Base-by-base conservation (phyloP, 306 rosid species). In the Prinsepia uniflora region DNA sequence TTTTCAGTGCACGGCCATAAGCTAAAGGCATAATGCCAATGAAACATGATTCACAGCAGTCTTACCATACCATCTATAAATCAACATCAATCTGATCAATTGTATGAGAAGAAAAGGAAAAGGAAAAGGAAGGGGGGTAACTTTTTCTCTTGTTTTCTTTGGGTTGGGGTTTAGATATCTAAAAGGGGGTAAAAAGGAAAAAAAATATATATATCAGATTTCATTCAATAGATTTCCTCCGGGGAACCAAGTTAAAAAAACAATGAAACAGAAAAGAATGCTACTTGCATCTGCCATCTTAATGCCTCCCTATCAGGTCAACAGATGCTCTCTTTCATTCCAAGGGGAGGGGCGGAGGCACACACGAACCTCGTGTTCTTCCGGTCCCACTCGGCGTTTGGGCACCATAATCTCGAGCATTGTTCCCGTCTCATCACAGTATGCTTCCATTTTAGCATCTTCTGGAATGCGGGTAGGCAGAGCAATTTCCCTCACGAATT, bases 381-480 rank as follows among this genome's bases (percentile, higher is more conserved):
- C 88, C 8, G 90, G 78, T 53, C 88, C 90, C 18, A 17, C 79
- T 6, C 49, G 81, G 52, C 73, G 85, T 84, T 81, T 86, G 30
- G 90, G 90, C 70, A 86, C 90, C 54, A 73, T 75, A 42, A 86
- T 77, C 84, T 86, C 90, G 2, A 86, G 90, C 75, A 75, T 78
- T 0, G 90, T 81, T 75, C 88, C 90, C 15, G 88, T 82, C 76
- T 71, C 90, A 49, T 86, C 88, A 18, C 82, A 84, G 66, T 81
- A 86, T 0, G 90, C 90, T 81, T 86, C 90, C 74, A 86, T 75
- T 6, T 84, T 86, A 58, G 80, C 90, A 70, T 81, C 86, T 75
- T 86, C 90, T 4, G 90, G 90, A 71, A 86, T 86, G 63, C 85
- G 80, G 63, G 88, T 86, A 20, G 88, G 77, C 48, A 86, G 90